These are phyloP conservation scores for Penicillium crustosum DNA, from an alignment of 2,329 filamentous ascomycete species.

Conservation along the genomic window DNA sequence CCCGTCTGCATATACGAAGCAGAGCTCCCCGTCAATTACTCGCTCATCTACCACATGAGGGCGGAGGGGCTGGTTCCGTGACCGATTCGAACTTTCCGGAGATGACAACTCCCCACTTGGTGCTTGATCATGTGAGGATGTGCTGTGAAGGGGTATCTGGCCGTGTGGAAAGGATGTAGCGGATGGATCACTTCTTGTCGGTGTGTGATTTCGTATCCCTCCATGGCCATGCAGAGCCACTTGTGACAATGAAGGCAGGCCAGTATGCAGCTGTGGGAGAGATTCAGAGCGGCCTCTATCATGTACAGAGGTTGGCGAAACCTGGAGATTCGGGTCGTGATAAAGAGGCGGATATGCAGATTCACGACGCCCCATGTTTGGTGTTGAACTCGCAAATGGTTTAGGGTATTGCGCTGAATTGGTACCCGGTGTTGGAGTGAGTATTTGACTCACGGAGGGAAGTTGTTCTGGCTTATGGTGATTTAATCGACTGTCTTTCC, in stretches of 20 bases:
- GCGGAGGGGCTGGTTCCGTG: constrained; percentile 21
- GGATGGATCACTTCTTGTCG: constrained; percentile 22
- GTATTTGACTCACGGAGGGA: constrained; percentile 42
- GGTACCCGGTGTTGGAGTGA: constrained; percentile 35
- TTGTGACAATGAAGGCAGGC: constrained; percentile 35
- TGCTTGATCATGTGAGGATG: constrained; percentile 17
- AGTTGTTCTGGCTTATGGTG: constrained; percentile 31
- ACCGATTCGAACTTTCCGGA: constrained; percentile 15
- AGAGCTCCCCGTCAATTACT: constrained; percentile 68
- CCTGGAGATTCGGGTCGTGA: constrained; percentile 20
- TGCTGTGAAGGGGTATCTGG: constrained; percentile 19
- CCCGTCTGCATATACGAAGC: constrained; percentile 84
- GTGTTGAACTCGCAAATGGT: constrained; percentile 22
- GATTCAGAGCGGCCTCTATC: constrained; percentile 24
- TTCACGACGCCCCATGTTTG: constrained; percentile 19
- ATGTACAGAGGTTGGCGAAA: constrained; percentile 15
- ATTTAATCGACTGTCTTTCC: constrained; percentile 2
- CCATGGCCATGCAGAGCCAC: constrained; percentile 27
- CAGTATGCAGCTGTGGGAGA: constrained; percentile 20
- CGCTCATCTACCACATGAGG: constrained; percentile 44
- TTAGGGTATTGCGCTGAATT: constrained; percentile 32
- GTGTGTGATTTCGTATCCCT: constrained; percentile 22
- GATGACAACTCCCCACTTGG: constrained; percentile 16
- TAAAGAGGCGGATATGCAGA: constrained; percentile 21
- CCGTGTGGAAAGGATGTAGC: constrained; percentile 21